Evolutionary conservation across 768 basidiomycete species (phyloP).

Genomic region (Panus rudis): DNA sequence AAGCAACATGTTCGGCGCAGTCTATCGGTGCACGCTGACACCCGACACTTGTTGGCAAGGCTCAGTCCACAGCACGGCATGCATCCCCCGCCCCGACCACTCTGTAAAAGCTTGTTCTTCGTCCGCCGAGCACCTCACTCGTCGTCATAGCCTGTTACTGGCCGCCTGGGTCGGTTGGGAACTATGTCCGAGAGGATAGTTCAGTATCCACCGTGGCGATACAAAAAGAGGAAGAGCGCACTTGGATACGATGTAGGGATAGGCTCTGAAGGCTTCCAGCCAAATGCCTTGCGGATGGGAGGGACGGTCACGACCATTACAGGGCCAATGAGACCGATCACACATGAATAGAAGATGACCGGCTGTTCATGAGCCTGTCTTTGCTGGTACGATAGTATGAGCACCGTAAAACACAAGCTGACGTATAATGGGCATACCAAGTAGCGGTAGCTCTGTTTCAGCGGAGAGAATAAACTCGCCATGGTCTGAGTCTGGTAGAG

Average conservation of each 20-base stretch:
- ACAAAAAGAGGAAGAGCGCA: slow-evolving; percentile 31
- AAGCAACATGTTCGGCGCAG: too few species aligned
- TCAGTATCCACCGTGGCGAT: slow-evolving; percentile 1
- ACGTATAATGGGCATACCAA: slow-evolving; percentile 20
- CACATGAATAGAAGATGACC: slow-evolving; percentile 82
- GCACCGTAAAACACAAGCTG: not conserved
- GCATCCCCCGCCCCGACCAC: too few species aligned
- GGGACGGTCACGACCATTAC: slow-evolving; percentile 67
- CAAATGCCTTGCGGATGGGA: slow-evolving; percentile 70
- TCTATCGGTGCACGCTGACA: too few species aligned
- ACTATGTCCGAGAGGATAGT: slow-evolving; percentile 32
- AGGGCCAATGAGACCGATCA: slow-evolving; percentile 71
- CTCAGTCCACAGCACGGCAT: too few species aligned
- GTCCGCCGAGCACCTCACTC: too few species aligned
- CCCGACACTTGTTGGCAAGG: too few species aligned
- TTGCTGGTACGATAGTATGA: slow-evolving; percentile 46
- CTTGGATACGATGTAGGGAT: slow-evolving; percentile 76
- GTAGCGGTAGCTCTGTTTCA: slow-evolving; percentile 45
- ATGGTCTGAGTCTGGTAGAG: too few species aligned
- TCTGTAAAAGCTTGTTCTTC: too few species aligned
- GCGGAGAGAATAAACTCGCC: slow-evolving; percentile 38
- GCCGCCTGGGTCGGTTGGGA: slow-evolving; percentile 62
- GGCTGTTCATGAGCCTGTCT: slow-evolving; percentile 86
- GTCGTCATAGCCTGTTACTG: slow-evolving; percentile 73
- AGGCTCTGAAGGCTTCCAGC: slow-evolving; percentile 61